These are phyloP conservation scores for Pichia sp. DNA, from an alignment of 1,139 yeast genomes.

Conservation along the genomic window DNA sequence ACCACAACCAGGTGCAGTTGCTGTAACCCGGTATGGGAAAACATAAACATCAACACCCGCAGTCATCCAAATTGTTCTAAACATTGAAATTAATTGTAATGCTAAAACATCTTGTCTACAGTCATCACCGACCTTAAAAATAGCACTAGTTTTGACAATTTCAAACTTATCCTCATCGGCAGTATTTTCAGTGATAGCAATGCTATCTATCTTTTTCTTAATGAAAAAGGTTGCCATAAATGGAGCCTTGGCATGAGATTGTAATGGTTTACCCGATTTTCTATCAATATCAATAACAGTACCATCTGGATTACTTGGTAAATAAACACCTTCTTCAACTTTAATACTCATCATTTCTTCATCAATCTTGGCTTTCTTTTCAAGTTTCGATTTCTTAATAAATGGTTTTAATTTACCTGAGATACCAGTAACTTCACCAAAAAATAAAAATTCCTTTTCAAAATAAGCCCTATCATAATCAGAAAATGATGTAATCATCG, in stretches of 20 bases:
- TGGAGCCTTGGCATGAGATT: conserved; percentile 98
- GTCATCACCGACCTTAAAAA: conserved; percentile 98
- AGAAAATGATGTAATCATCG: conserved; percentile 59
- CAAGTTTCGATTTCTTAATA: conserved; percentile 90
- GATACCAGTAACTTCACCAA: conserved; percentile 84
- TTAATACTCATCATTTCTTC: conserved; percentile 84
- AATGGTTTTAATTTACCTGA: conserved; percentile 93
- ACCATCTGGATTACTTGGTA: conserved; percentile 97
- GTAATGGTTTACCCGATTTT: conserved; percentile 91
- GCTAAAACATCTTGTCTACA: conserved; percentile 97
- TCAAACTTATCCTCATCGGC: conserved; percentile 10
- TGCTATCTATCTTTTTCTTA: conserved; percentile 45
- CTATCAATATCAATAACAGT: conserved; percentile 86
- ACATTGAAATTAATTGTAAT: conserved; percentile 82
- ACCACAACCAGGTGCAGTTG: conserved; percentile 99
- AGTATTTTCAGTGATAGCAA: conserved; percentile 34
- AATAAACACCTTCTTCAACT: conserved; percentile 78
- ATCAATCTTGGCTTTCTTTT: conserved; percentile 92
- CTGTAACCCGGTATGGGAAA: conserved; percentile 92
- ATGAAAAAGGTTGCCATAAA: conserved; percentile 94
- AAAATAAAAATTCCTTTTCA: conserved; percentile 80
- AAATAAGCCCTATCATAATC: conserved; percentile 60
- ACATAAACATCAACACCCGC: conserved; percentile 88
- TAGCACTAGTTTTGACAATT: conserved; percentile 63
- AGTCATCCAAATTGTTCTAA: conserved; percentile 82